Evolutionary conservation across 371 early-diverging fungal species (phyloP).

Genomic region (Saksenaea oblongispora): DNA sequence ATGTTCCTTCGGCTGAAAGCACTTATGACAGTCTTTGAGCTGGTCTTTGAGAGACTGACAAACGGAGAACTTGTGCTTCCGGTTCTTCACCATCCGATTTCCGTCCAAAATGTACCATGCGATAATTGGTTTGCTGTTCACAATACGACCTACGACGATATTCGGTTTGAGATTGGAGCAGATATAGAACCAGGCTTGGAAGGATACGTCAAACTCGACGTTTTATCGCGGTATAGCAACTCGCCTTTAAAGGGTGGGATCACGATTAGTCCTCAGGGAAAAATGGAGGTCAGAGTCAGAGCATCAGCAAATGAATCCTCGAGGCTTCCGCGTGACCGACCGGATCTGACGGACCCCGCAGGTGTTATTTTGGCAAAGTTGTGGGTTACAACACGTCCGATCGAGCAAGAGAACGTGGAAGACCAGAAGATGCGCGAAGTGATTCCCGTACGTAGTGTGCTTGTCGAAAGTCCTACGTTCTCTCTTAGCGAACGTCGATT

Average conservation of each 20-base stretch:
- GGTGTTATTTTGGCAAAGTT: slow-evolving; percentile 63
- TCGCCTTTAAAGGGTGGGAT: slow-evolving; percentile 79
- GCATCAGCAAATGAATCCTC: slow-evolving; percentile 65
- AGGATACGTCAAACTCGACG: slow-evolving; percentile 67
- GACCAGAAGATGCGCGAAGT: slow-evolving; percentile 48
- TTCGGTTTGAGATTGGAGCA: slow-evolving; percentile 76
- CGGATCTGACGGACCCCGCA: slow-evolving; percentile 57
- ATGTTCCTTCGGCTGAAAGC: slow-evolving; percentile 58
- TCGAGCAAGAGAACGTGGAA: slow-evolving; percentile 26
- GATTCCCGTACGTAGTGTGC: slow-evolving; percentile 67
- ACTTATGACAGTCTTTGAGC: slow-evolving; percentile 72
- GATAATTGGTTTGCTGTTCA: slow-evolving; percentile 85
- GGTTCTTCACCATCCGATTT: slow-evolving; percentile 66
- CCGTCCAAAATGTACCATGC: slow-evolving; percentile 58
- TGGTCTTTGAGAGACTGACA: slow-evolving; percentile 74
- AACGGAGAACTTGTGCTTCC: slow-evolving; percentile 75
- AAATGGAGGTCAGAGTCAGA: slow-evolving; percentile 78
- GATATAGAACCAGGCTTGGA: slow-evolving; percentile 61
- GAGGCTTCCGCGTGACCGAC: slow-evolving; percentile 55
- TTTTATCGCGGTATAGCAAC: slow-evolving; percentile 82
- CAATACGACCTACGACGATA: slow-evolving; percentile 77
- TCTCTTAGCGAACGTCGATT: slow-evolving; percentile 62
- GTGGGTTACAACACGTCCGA: slow-evolving; percentile 61
- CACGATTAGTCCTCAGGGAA: slow-evolving; percentile 66
- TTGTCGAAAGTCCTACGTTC: slow-evolving; percentile 73